Evolutionary conservation across 371 early-diverging fungal species (phyloP), one percentile per base, ranked within the genome.

Genomic region (Apophysomyces ossiformis): DNA sequence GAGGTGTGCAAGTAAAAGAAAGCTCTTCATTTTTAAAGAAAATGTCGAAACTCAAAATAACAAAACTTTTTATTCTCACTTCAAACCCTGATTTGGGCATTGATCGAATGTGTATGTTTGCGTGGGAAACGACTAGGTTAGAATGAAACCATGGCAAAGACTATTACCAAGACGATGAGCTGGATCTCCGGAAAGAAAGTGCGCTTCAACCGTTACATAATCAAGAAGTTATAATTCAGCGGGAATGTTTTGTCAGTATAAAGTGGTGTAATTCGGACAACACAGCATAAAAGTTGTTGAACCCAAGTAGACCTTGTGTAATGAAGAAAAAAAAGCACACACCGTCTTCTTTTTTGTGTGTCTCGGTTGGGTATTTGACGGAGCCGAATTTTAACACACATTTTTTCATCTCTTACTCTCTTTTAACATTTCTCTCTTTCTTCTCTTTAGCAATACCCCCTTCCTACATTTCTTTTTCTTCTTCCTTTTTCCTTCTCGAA

Each of bases 251-350:
- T 26, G 32, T 26, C 32, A 26, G 32, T 26, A 26, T 26, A 26
- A 26, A 26, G 3, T 26, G 32, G 32, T 26, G 32, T 26, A 26
- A 26, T 26, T 26, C 32, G 32, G 32, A 26, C 32, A 26, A 26
- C 32, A 26, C 32, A 26, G 32, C 32, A 26, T 26, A 26, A 26
- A 26, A 26, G 32, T 26, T 26, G 32, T 26, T 21, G 21, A 21
- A 21, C 54, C 21, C 16, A 21, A 50, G 54, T 50, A 21, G 54
- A 50, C 54, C 54, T 50, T 50, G 54, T 50, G 54, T 50, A 50
- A 50, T 50, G 21, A 21, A n/a, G n/a, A 26, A 26, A 26, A 26
- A 26, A 26, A 26, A 50, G 8, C 41, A 41, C 41, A 41, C 41
- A 32, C 50, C 26, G 26, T 26, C 32, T 26, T 26, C 32, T 2